Evolutionary conservation across 2,329 filamentous ascomycete genomes (phyloP), one percentile per base, ranked within the genome.

Genomic region (Aspergillus brasiliensis): DNA sequence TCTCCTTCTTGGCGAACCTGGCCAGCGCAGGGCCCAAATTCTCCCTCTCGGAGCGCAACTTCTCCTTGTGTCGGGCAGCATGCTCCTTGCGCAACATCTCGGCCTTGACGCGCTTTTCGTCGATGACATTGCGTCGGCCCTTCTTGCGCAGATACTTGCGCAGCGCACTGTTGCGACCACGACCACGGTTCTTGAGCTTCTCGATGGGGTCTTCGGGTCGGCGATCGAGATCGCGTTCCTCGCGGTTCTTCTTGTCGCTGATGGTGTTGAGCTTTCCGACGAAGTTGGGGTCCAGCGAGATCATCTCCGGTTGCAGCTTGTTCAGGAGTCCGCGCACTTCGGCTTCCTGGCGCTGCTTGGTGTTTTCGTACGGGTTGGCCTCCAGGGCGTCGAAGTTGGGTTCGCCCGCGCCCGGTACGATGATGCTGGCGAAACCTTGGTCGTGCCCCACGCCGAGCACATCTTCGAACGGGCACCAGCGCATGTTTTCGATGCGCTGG

Each of bases 271-370:
- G 83, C 67, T 88, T 91, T 57, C 95, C 95, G 69, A 99, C 87
- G 73, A 92, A 96, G 76, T 95, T 90, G 67, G 95, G 94, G 73
- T 99, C 89, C 21, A 99, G 82, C 1, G 92, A 91, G 64, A 99
- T 99, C 92, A 98, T 99, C 73, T 97, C 94, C 3, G 95, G 94
- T 71, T 93, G 88, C 51, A 99, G 83, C 81, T 99, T 99, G 83
- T 96, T 96, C 69, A 99, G 86, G 65, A 99, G 83, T 11, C 86
- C 83, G 81, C 91, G 92, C 75, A 99, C 92, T 77, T 99, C 95
- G 53, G 85, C 84, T 78, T 99, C 95, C 77, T 96, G 93, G 70
- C 95, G 87, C 80, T 98, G 93, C 79, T 95, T 96, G 71, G 83
- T 84, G 56, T 90, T 97, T 80, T 98, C 95, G 84, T 94, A 98